These are phyloP conservation scores for Sugiyamaella marilandica DNA, from an alignment of 805 yeast species.

Conservation along the genomic window DNA sequence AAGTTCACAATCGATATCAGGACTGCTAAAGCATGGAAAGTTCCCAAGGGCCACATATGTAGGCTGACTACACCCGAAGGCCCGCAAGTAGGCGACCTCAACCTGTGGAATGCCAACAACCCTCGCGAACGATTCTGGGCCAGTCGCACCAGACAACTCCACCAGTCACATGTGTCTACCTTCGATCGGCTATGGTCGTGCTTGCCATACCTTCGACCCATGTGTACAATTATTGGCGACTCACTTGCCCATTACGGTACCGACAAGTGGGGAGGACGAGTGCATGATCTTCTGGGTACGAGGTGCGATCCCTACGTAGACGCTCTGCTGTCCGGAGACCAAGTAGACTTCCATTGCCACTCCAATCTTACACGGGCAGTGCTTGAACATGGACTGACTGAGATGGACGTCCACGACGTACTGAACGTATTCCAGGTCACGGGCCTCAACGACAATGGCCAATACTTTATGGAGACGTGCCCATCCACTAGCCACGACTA, in stretches of 20 bases:
- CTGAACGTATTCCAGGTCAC: constrained; percentile 66
- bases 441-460: constrained; percentile 60
- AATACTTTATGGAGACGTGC: constrained; percentile 65
- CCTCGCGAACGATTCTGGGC: constrained; percentile 69
- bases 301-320: constrained; percentile 69
- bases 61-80: constrained; percentile 62
- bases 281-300: constrained; percentile 63
- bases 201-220: constrained; percentile 59
- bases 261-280: constrained; percentile 61
- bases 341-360: constrained; percentile 63
- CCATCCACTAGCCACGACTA: constrained; percentile 58
- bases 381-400: constrained; percentile 56
- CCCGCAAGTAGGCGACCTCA: constrained; percentile 67
- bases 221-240: constrained; percentile 60
- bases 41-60: constrained; percentile 56
- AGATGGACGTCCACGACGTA: constrained; percentile 64
- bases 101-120: constrained; percentile 57
- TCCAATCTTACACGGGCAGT: constrained; percentile 58
- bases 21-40: constrained; percentile 57
- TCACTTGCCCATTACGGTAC: constrained; percentile 49
- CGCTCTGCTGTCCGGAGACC: constrained; percentile 57
- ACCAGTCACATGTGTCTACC: constrained; percentile 56
- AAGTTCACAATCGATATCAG: constrained; percentile 47
- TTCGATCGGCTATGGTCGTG: constrained; percentile 63
- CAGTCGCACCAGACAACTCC: constrained; percentile 60